Evolutionary conservation across 805 yeast species (phyloP), one percentile per base, ranked within the genome.

Genomic region (Cyberlindnera japonica): DNA sequence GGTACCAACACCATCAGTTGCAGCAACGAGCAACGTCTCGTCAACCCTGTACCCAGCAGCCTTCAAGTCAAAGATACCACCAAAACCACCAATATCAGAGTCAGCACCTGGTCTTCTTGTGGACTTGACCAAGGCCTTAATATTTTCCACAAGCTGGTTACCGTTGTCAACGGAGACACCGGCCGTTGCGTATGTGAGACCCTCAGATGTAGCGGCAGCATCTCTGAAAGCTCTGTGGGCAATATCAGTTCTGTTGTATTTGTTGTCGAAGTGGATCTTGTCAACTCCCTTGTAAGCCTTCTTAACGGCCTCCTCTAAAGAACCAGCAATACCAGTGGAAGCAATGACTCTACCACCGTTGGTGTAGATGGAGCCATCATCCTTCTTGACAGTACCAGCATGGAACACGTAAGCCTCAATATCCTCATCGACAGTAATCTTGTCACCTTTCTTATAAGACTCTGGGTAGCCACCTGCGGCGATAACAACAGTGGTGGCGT

Each of bases 1-100:
- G 45, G 99, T 91, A 51, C 99, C 99, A 43, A 93, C 98, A 67
- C 99, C 99, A 67, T 93, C 99, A 34, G 99, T 93, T 44, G 99
- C 98, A 44, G 93, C 96, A 30, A 93, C 98, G 44, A 93, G 70
- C 41, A 93, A 65, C n/a, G 88, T 80, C 42, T 83, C 81, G 49
- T 75, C 78, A 11, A 44, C 41, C 34, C 65, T 62, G 66, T 81
- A 93, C 6, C 98, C 98, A 33, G 95, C 95, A 37, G 81, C 79
- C 52, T 79, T 76, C 57, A 93, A 73, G 62, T 95, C 99, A 52
- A 93, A 95, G 32, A 91, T 68, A 51, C 99, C 99, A 51, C 99
- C 99, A 59, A 93, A 93, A 2, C 99, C 99, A 59, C 99, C 99
- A 54, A 93, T 93, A 53, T 89, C 96, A 13, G 97, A 86, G 58